A percentile compares a stretch with the other conserved stretches of the same genome.
These are phyloP conservation scores for Trichosporon sp. DNA, from an alignment of 1,284 basidiomycete genomes.

Conservation along the genomic window DNA sequence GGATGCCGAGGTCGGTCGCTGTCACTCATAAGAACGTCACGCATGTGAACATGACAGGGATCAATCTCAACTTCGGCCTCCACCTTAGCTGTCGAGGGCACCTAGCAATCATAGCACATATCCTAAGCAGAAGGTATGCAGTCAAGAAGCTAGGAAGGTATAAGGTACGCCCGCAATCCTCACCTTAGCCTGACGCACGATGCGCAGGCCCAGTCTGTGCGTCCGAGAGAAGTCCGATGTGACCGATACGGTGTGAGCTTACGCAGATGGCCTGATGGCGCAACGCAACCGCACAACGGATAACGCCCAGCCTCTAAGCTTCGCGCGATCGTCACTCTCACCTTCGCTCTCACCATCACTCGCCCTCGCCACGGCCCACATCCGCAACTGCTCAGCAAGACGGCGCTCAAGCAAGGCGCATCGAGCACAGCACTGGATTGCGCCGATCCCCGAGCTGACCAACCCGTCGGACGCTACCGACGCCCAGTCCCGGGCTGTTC, in stretches of 20 bases:
- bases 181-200: not conserved
- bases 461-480: not conserved
- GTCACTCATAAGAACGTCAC: not conserved
- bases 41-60: not conserved
- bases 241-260: not conserved
- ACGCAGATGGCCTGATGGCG: not conserved
- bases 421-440: too few species aligned
- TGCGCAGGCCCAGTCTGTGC: not conserved
- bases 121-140: too few species aligned
- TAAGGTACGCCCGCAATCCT: not conserved
- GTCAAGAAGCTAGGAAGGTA: not conserved
- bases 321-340: not conserved
- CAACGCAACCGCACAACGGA: not conserved
- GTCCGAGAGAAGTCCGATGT: not conserved
- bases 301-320: not conserved
- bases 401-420: too few species aligned
- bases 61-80: too few species aligned
- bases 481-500: not conserved
- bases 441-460: not conserved
- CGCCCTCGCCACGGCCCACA: too few species aligned
- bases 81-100: too few species aligned
- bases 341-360: not conserved
- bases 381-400: too few species aligned
- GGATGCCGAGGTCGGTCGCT: constrained; percentile 65
- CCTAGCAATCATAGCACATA: not conserved